Base-by-base conservation (phyloP, 2,329 filamentous ascomycete species). In the Beauveria sp. region DNA sequence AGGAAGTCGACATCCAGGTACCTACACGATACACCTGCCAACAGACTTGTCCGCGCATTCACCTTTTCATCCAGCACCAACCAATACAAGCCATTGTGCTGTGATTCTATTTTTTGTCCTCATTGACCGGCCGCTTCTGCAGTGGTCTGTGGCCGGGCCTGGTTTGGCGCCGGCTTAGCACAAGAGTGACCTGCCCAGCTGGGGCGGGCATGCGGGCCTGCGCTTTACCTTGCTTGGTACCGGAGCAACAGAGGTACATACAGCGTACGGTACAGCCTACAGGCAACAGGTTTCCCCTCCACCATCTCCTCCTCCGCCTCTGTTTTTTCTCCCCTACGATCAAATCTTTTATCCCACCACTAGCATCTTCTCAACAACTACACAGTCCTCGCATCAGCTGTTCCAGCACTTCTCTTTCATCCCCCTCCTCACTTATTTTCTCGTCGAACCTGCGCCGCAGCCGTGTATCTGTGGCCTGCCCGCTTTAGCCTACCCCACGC, bases 91-190 rank as follows among this genome's bases (percentile, higher is more conserved):
- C 28, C 31, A 40, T 34, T 3, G 9, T 34, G 16, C 16, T 34
- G n/a, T 20, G 22, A 28, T 26, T 31, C 7, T 18, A 28, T 20
- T 20, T 46, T 46, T 24, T 38, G 34, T 38, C 34, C 20, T 22
- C 20, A 3, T 46, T 22, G 45, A 22, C 49, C 10, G 49, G 9
- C 10, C 20, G 20, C 34, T 26, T 16, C 34, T 38, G 12, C 34
- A 16, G 12, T 42, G 34, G 34, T 54, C 16, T 34, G 51, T 42
- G 24, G 53, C 31, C 26, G 20, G 52, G 26, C 43, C 40, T 38
- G 49, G 55, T 58, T 50, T 58, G 55, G 55, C 55, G 55, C 31
- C 46, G 8, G 54, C 43, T 46, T 56, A 31, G 53, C 53, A 56
- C 53, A 56, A 31, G 6, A 14, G 53, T 14, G 16, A 48, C 43